Base-by-base conservation (phyloP, 768 basidiomycete species). In the Crucibulum laeve region DNA sequence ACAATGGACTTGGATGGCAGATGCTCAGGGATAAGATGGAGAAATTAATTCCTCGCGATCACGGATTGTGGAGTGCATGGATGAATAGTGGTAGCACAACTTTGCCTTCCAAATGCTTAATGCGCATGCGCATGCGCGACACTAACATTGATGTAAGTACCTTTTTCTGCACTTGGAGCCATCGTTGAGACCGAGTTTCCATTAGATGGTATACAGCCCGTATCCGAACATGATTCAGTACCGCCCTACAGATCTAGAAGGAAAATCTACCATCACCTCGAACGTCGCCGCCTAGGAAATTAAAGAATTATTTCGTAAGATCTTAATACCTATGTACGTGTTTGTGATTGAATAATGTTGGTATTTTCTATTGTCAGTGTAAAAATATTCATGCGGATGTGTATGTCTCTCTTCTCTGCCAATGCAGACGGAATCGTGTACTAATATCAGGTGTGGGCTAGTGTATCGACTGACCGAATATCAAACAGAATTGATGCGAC, bases 401-500 rank as follows among this genome's bases (percentile, higher is more conserved):
- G n/a, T n/a, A n/a, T n/a, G n/a, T n/a, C n/a, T n/a, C n/a, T n/a
- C n/a, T 11, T 61, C 36, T 36, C 75, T 74, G 49, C 86, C 69
- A 54, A 98, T 71, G 2, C 71, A 66, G 47, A 99, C 91, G 49
- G 72, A 83, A 59, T 98, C 95, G 45, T 76, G 65, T 7, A 86
- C 67, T 6, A 80, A 73, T 43, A 95, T 63, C 15, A 98, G 82
- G 60, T 98, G 95, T 0, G 96, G 96, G 49, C 83, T 89, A 61
- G 94, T 98, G 75, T 90, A 98, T 25, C 87, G 75, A 5, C 91
- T 96, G 8, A 88, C 72, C 17, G 68, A 67, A 41, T 87, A 69
- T 1, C 62, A 4, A 59, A 57, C 5, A 97, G 66, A 53, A 91
- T 86, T 33, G 90, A 90, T 0, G 89, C 79, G 8, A 96, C 61